Conservation (phyloP, 106 monocot species). For the Dioscorea alata region DNA sequence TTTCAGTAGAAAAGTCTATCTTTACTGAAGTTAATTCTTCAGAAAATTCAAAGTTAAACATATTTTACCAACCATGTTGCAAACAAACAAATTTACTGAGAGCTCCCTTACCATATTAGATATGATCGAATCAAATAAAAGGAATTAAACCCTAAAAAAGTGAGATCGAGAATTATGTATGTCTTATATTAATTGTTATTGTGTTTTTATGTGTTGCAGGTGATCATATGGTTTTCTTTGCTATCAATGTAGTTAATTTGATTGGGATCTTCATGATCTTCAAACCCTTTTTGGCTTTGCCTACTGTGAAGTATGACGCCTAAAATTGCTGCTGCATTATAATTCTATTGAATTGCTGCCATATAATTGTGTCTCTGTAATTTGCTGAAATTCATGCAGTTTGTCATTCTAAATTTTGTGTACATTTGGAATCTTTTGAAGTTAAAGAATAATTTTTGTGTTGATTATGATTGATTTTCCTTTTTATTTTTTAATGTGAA, state of each 20-base stretch:
- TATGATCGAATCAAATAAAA: too few relatives aligned
- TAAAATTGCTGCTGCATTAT: neutral
- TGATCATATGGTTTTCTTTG: slow-evolving; percentile 11
- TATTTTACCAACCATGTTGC: too few relatives aligned
- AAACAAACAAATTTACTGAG: too few relatives aligned
- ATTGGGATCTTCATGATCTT: slow-evolving; percentile 1
- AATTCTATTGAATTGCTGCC: too few relatives aligned
- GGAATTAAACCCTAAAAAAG: too few relatives aligned
- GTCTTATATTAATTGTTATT: too few relatives aligned
- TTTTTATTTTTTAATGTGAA: too few relatives aligned
- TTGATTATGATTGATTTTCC: neutral
- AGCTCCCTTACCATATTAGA: too few relatives aligned
- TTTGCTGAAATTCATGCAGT: neutral
- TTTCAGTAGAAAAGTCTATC: neutral
- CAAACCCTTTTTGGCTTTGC: slow-evolving; percentile 8
- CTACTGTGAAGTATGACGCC: neutral
- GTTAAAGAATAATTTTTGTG: neutral
- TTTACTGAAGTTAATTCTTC: neutral
- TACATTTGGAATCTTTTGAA: neutral
- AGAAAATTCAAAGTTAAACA: neutral
- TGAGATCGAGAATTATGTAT: too few relatives aligned
- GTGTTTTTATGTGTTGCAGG: neutral
- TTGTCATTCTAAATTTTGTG: neutral
- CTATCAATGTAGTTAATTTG: neutral
- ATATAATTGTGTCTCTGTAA: too few relatives aligned